Conservation (phyloP, 495 filamentous ascomycete genomes). For the Neurospora sp. region DNA sequence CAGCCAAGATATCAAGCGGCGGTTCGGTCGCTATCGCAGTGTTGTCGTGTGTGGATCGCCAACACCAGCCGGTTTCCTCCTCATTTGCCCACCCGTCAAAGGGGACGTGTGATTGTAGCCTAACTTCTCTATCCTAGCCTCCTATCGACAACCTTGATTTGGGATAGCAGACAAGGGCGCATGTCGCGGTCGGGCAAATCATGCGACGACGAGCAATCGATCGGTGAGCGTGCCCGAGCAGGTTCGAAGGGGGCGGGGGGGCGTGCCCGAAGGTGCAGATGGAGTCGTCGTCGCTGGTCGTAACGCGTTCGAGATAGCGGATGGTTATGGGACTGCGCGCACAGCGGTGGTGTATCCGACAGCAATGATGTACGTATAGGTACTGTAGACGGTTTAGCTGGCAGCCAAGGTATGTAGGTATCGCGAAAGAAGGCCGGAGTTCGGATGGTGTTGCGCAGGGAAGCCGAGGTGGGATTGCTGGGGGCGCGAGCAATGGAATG, state of each 20-base stretch:
- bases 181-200: slow-evolving; percentile 19
- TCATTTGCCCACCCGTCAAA: neutral
- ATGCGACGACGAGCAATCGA: slow-evolving; percentile 3
- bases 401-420: neutral
- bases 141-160: slow-evolving; percentile 19
- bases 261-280: neutral
- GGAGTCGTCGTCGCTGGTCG: neutral
- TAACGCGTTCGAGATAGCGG: neutral
- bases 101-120: neutral
- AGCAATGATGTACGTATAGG: neutral
- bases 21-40: neutral
- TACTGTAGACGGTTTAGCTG: neutral
- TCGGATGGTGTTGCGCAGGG: slow-evolving; percentile 9
- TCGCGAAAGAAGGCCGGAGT: neutral
- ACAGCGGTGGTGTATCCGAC: neutral
- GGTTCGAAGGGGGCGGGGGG: neutral
- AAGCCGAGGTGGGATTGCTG: slow-evolving; percentile 23
- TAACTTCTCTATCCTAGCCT: slow-evolving; percentile 18
- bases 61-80: neutral
- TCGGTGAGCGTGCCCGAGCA: neutral
- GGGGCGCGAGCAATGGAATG: slow-evolving; percentile 18
- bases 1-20: neutral
- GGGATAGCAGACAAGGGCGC: slow-evolving; percentile 16
- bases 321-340: neutral
- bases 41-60: neutral